Conservation (phyloP, 495 filamentous ascomycete species). For the Ascobolus immersus region DNA sequence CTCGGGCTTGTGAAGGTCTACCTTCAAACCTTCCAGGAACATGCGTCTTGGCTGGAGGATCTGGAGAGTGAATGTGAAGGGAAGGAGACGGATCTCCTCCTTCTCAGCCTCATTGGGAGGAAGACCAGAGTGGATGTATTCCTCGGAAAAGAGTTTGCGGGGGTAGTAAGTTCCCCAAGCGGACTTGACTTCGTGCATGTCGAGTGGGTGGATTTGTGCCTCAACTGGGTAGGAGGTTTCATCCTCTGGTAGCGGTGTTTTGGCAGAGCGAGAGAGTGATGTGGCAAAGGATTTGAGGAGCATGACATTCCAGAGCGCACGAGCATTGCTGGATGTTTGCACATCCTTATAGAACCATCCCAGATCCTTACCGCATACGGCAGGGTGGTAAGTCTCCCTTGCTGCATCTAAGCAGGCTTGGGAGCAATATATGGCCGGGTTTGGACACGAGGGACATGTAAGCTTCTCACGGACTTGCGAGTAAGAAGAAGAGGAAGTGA, state of each 20-base stretch:
- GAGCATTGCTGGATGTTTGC: not conserved
- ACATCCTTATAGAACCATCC: conserved; percentile 43
- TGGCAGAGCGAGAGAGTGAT: conserved; percentile 52
- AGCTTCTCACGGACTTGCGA: not conserved
- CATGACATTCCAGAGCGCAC: conserved; percentile 33
- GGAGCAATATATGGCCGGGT: conserved; percentile 49
- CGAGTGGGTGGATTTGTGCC: not conserved
- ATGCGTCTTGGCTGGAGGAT: not conserved
- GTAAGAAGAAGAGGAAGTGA: not conserved
- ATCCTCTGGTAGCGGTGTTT: conserved; percentile 97
- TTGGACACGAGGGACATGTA: conserved; percentile 1
- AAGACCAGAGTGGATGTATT: too few relatives aligned
- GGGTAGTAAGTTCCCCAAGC: conserved; percentile 29
- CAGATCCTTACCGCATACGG: conserved; percentile 54
- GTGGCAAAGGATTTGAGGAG: conserved; percentile 61
- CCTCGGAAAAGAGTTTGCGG: too few relatives aligned
- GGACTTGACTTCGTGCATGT: conserved; percentile 12
- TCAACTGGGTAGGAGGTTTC: conserved; percentile 18
- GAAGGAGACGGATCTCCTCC: too few relatives aligned
- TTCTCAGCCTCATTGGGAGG: too few relatives aligned
- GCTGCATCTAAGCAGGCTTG: conserved; percentile 43
- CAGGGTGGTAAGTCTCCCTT: conserved; percentile 53
- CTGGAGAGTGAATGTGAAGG: not conserved
- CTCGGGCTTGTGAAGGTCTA: conserved; percentile 29
- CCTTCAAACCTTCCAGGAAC: conserved; percentile 10